These are phyloP conservation scores for Tremellales sp. DNA, from an alignment of 1,284 basidiomycete genomes.

Conservation along the genomic window DNA sequence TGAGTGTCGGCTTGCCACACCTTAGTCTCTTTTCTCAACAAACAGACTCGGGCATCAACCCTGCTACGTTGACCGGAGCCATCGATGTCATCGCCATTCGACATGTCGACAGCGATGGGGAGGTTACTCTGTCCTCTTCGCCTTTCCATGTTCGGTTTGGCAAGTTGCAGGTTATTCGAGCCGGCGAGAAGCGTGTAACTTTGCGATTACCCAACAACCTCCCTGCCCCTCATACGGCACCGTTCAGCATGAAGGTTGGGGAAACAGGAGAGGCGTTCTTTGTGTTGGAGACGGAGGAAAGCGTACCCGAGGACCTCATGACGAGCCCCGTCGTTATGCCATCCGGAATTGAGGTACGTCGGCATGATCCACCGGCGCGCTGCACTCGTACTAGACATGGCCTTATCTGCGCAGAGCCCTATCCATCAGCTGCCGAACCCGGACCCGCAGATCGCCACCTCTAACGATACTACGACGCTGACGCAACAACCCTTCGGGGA, in stretches of 20 bases:
- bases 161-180: slow-evolving; percentile 92
- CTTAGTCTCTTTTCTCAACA: neutral
- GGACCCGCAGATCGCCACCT: slow-evolving; percentile 4
- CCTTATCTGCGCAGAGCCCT: neutral
- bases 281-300: slow-evolving; percentile 92
- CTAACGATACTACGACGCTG: slow-evolving; percentile 10
- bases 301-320: slow-evolving; percentile 87
- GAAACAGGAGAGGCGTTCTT: slow-evolving; percentile 99
- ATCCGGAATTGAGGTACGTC: slow-evolving; percentile 42
- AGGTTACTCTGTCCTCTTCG: slow-evolving; percentile 75
- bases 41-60: slow-evolving; percentile 64
- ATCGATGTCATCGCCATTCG: slow-evolving; percentile 95
- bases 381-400: neutral
- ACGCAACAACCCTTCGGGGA: slow-evolving; percentile 46
- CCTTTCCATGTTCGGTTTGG: slow-evolving; percentile 99
- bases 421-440: neutral
- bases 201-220: slow-evolving; percentile 59
- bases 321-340: slow-evolving; percentile 78
- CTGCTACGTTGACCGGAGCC: slow-evolving; percentile 88
- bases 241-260: slow-evolving; percentile 97
- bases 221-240: slow-evolving; percentile 51
- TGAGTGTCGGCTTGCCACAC: slow-evolving; percentile 9
- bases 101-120: slow-evolving; percentile 58
- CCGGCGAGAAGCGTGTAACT: slow-evolving; percentile 90
- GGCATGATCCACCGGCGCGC: too few relatives aligned